phyloP scores from a whole-genome alignment of 108 stramenopile species.

The Pseudonitzschia multiseries region DNA sequence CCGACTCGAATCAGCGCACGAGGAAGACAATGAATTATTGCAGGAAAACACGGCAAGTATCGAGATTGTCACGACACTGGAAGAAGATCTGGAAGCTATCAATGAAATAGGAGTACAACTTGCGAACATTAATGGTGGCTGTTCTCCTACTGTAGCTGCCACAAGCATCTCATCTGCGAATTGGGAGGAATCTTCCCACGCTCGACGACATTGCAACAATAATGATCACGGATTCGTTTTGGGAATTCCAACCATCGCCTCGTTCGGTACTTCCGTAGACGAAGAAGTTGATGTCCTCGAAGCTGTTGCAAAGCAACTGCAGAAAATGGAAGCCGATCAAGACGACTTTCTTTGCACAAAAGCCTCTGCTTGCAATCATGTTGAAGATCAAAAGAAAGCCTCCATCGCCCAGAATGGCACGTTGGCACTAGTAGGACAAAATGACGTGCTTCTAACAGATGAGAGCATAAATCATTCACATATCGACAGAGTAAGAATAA shows the following conservation, averaged over 20 bases:
- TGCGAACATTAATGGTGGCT: neutral
- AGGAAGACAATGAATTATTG: neutral
- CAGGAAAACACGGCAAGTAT: neutral
- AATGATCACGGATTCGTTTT: neutral
- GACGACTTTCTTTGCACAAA: neutral
- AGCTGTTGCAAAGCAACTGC: neutral
- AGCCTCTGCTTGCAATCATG: neutral
- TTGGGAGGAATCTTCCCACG: neutral
- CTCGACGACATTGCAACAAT: neutral
- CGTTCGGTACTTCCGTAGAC: neutral
- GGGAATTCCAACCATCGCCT: neutral
- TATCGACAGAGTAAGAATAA: neutral
- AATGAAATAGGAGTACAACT: slow-evolving; percentile 7
- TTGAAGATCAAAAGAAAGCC: neutral
- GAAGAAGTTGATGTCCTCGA: neutral
- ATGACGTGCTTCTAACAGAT: neutral
- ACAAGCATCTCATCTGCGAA: slow-evolving; percentile 4
- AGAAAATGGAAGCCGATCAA: slow-evolving; percentile 1
- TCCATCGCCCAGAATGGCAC: neutral
- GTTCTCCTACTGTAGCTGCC: slow-evolving; percentile 10
- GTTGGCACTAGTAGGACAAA: neutral
- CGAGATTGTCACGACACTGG: neutral
- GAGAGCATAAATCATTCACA: neutral
- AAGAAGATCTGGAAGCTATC: neutral
- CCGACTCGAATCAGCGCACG: neutral